Conservation (phyloP, 345 rosid genomes). For the Streptanthus diversifolius region DNA sequence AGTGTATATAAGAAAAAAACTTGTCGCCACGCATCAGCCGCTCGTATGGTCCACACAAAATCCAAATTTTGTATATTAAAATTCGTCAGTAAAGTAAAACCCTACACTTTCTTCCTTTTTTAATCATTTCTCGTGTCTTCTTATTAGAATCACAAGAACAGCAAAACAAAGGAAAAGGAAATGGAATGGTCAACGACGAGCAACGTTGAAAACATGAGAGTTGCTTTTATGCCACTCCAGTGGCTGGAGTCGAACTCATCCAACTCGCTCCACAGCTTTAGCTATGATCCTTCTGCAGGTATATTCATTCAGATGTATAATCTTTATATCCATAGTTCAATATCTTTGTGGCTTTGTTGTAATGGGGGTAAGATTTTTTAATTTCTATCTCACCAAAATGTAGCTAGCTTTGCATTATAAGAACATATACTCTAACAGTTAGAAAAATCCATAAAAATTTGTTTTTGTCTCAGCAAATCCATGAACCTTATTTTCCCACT, state of each 20-base stretch:
- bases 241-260: constrained; percentile 40
- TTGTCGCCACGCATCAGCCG: constrained; percentile 35
- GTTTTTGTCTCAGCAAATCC: not conserved
- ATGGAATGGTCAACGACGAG: constrained; percentile 27
- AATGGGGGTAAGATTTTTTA: not conserved
- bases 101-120: not conserved
- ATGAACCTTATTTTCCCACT: not conserved
- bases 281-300: constrained; percentile 67
- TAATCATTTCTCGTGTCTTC: not conserved
- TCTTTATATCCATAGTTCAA: not conserved
- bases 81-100: not conserved
- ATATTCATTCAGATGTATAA: not conserved
- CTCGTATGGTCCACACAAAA: constrained; percentile 36
- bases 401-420: not conserved
- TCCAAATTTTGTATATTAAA: not conserved
- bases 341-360: not conserved
- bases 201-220: constrained; percentile 30
- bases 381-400: not conserved
- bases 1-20: constrained; percentile 13
- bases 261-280: constrained; percentile 59
- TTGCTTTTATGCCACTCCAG: constrained; percentile 21
- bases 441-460: not conserved
- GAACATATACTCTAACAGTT: not conserved
- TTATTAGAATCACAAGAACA: constrained; percentile 14
- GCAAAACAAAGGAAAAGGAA: not conserved